Percentiles rank a stretch among this genome's conserved stretches.
Evolutionary conservation across 2,329 filamentous ascomycete species (phyloP).

Genomic region (Pestalotiopsis sp.): DNA sequence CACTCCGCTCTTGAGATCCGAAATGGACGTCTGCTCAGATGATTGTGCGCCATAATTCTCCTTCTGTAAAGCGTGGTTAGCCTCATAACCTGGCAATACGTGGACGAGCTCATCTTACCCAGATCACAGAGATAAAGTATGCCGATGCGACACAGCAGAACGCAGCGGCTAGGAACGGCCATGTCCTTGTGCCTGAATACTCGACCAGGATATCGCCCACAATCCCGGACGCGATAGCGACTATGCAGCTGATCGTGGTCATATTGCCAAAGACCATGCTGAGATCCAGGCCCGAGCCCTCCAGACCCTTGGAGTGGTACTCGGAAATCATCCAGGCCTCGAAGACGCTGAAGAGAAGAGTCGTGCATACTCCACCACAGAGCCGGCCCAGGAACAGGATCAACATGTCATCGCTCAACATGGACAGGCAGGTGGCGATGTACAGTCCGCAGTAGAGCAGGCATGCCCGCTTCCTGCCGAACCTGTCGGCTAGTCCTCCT

Average conservation of each 20-base stretch:
- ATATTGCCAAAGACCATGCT: slow-evolving; percentile 53
- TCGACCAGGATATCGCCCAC: slow-evolving; percentile 53
- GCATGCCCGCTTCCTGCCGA: slow-evolving; percentile 54
- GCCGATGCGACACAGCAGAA: slow-evolving; percentile 42
- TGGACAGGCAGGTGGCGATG: slow-evolving; percentile 52
- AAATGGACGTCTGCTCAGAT: neutral
- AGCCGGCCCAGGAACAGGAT: slow-evolving; percentile 56
- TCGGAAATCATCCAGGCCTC: slow-evolving; percentile 65
- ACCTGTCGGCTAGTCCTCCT: slow-evolving; percentile 41
- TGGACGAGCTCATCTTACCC: slow-evolving; percentile 38
- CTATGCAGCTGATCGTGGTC: slow-evolving; percentile 55
- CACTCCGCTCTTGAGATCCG: neutral
- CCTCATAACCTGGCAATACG: neutral
- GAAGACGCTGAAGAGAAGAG: slow-evolving; percentile 60
- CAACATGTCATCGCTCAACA: slow-evolving; percentile 42
- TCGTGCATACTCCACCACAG: slow-evolving; percentile 58
- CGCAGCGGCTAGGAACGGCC: slow-evolving; percentile 53
- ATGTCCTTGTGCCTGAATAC: slow-evolving; percentile 47
- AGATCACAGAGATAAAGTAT: slow-evolving; percentile 43
- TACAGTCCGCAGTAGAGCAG: slow-evolving; percentile 57
- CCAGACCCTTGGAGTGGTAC: slow-evolving; percentile 47
- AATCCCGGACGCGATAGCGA: slow-evolving; percentile 57
- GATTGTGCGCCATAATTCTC: slow-evolving; percentile 11
- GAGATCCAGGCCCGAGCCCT: slow-evolving; percentile 31
- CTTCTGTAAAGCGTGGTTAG: neutral